A percentile compares a stretch with the other conserved stretches of the same genome.
Conservation (phyloP, 768 basidiomycete genomes). For the Suillus weaverae region DNA sequence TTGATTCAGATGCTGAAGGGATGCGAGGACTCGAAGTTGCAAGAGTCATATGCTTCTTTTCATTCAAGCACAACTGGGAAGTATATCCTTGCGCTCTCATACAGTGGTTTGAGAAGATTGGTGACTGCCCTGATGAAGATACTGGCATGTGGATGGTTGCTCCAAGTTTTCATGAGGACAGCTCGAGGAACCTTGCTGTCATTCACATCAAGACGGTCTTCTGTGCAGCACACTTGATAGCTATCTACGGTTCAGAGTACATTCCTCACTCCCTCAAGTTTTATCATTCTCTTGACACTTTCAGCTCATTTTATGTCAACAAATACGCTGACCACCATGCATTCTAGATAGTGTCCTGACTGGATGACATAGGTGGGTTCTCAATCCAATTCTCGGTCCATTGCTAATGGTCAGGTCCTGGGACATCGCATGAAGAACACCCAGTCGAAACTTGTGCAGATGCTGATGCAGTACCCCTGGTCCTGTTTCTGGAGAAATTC, state of each 20-base stretch:
- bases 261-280: not conserved
- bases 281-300: not conserved
- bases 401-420: not conserved
- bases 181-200: not conserved
- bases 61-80: constrained; percentile 7
- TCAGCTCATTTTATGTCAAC: not conserved
- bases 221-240: constrained; percentile 8
- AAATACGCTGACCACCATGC: not conserved
- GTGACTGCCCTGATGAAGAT: constrained; percentile 14
- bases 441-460: no score
- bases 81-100: constrained; percentile 19
- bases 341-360: not conserved
- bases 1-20: constrained; percentile 5
- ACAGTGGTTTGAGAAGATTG: constrained; percentile 19
- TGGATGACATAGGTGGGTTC: not conserved
- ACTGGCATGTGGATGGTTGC: constrained; percentile 17
- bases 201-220: constrained; percentile 10
- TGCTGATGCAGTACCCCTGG: no score
- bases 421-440: no score
- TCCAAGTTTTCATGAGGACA: not conserved
- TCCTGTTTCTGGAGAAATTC: no score
- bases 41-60: constrained; percentile 16
- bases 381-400: not conserved
- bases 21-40: constrained; percentile 18
- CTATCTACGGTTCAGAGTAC: not conserved